Conservation (phyloP, 1,139 yeast species). For the Geotrichum carabidarum region DNA sequence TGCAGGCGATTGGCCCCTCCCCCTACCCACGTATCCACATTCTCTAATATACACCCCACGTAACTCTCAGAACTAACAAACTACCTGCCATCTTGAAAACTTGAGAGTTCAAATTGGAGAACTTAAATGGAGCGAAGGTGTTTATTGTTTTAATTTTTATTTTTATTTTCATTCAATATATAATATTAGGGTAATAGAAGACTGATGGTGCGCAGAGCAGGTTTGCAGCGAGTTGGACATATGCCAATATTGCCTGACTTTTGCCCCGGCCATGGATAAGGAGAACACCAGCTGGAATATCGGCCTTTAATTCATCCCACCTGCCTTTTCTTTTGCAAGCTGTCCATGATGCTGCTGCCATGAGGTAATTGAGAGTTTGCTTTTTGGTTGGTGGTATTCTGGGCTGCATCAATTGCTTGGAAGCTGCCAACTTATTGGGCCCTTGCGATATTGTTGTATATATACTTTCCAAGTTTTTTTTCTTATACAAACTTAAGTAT, state of each 20-base stretch:
- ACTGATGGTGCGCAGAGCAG: constrained; percentile 1
- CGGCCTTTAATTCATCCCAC: constrained; percentile 40
- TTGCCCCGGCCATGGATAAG: constrained; percentile 25
- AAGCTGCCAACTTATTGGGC: constrained; percentile 45
- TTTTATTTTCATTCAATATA: neutral
- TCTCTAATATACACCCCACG: too few species aligned
- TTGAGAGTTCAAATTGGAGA: too few species aligned
- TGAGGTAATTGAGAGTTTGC: constrained; percentile 47
- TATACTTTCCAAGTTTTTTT: constrained; percentile 42
- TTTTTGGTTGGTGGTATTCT: constrained; percentile 43
- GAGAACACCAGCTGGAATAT: constrained; percentile 28
- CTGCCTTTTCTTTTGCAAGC: constrained; percentile 34
- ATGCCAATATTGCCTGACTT: constrained; percentile 26
- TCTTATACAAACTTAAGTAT: constrained; percentile 46
- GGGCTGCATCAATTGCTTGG: constrained; percentile 44
- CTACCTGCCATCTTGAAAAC: too few species aligned
- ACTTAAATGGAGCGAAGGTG: too few species aligned
- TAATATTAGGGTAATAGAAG: neutral
- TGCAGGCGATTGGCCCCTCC: too few species aligned
- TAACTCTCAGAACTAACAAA: too few species aligned
- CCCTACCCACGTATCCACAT: too few species aligned
- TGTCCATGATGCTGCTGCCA: constrained; percentile 42
- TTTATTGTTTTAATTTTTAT: too few species aligned
- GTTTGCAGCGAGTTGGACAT: neutral
- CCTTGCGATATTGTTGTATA: constrained; percentile 43